These are phyloP conservation scores for Colletotrichum karsti DNA, from an alignment of 2,329 filamentous ascomycete species.

Conservation along the genomic window DNA sequence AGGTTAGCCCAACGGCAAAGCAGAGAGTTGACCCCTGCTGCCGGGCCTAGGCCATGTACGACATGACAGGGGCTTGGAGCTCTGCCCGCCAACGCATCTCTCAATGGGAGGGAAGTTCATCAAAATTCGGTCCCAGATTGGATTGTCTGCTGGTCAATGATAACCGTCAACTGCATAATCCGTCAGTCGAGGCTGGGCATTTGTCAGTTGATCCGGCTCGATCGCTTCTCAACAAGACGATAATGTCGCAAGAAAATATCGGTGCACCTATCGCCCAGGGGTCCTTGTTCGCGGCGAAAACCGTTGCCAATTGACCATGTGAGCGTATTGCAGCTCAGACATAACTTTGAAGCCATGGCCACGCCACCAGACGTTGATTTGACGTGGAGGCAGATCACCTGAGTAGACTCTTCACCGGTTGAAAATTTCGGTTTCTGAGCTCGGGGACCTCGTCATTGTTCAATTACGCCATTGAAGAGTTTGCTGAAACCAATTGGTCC, in stretches of 20 bases:
- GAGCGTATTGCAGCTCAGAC: not conserved
- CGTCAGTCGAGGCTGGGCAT: not conserved
- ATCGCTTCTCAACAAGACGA: not conserved
- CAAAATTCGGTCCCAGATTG: not conserved
- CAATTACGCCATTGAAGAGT: not conserved
- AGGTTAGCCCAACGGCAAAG: constrained; percentile 25
- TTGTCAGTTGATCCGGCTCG: not conserved
- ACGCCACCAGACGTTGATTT: not conserved
- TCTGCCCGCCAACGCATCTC: not conserved
- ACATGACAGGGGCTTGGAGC: constrained; percentile 21
- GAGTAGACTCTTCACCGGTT: not conserved
- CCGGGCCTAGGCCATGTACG: constrained; percentile 19
- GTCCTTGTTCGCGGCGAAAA: not conserved
- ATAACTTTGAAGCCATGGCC: not conserved
- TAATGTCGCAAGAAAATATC: not conserved
- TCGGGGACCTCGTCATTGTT: not conserved
- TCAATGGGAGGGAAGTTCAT: not conserved
- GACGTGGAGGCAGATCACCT: not conserved
- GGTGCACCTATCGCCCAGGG: not conserved
- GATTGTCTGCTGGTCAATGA: not conserved
- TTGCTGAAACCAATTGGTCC: not conserved
- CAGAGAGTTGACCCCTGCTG: constrained; percentile 16
- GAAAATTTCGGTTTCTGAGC: not conserved
- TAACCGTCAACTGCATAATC: not conserved
- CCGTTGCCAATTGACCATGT: not conserved